Percentiles rank a stretch among this genome's conserved stretches.
phyloP scores from a whole-genome alignment of 495 filamentous ascomycete species.

The Cercophora sp. region DNA sequence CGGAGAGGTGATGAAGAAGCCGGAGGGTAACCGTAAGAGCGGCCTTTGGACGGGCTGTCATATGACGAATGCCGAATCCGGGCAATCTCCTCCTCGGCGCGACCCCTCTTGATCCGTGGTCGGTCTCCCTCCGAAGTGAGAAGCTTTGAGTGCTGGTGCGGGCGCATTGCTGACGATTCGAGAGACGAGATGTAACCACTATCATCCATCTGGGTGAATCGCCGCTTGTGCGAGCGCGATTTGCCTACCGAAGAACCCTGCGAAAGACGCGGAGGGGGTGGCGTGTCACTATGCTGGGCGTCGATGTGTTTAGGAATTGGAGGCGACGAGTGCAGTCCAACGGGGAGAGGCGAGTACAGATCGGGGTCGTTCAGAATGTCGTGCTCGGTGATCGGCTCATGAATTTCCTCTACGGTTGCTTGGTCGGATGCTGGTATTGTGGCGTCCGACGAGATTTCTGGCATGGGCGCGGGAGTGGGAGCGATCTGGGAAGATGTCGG shows the following conservation, averaged over 20 bases:
- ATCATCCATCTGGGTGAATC: slow-evolving; percentile 75
- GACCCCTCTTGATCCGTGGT: slow-evolving; percentile 76
- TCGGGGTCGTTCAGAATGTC: slow-evolving; percentile 54
- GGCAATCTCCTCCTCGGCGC: slow-evolving; percentile 91
- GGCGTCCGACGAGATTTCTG: slow-evolving; percentile 86
- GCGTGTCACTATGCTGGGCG: slow-evolving; percentile 61
- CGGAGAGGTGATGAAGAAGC: slow-evolving; percentile 58
- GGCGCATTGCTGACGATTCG: slow-evolving; percentile 86
- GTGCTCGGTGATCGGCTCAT: slow-evolving; percentile 42
- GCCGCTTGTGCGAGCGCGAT: slow-evolving; percentile 64
- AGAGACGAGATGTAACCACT: slow-evolving; percentile 96
- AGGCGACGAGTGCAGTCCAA: slow-evolving; percentile 76
- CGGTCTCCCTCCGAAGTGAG: slow-evolving; percentile 72
- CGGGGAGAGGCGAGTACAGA: slow-evolving; percentile 55
- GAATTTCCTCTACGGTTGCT: slow-evolving; percentile 57
- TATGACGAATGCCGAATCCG: slow-evolving; percentile 89
- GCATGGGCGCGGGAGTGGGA: slow-evolving; percentile 19
- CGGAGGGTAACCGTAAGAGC: slow-evolving; percentile 44
- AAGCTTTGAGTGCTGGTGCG: slow-evolving; percentile 56
- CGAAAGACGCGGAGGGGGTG: slow-evolving; percentile 63
- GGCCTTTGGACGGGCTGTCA: slow-evolving; percentile 76
- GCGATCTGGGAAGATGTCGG: slow-evolving; percentile 28
- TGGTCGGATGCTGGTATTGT: slow-evolving; percentile 86
- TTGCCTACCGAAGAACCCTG: slow-evolving; percentile 52
- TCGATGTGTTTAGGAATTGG: slow-evolving; percentile 65